These are phyloP conservation scores for Ustilago crameri DNA, from an alignment of 1,284 basidiomycete species.

Conservation along the genomic window DNA sequence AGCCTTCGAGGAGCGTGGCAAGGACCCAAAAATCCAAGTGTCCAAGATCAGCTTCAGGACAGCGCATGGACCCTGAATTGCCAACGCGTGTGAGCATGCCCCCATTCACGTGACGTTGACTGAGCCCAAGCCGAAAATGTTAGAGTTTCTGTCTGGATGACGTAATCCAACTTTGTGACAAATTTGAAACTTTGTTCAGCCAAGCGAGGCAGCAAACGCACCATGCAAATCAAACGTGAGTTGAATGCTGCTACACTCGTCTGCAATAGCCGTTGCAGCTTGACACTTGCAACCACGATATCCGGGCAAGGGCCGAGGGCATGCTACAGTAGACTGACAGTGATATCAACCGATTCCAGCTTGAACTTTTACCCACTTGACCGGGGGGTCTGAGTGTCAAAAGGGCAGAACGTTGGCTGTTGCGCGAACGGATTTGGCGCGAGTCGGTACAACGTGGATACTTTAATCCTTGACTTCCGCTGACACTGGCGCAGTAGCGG, in stretches of 20 bases:
- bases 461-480: no score
- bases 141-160: constrained; percentile 9
- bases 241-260: no score
- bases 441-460: no score
- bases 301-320: constrained; percentile 13
- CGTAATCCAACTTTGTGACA: constrained; percentile 19
- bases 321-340: no score
- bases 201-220: neutral
- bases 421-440: no score
- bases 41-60: neutral
- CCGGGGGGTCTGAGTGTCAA: no score
- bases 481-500: no score
- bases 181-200: constrained; percentile 5
- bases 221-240: no score
- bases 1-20: constrained; percentile 14
- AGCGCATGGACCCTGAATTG: constrained; percentile 8
- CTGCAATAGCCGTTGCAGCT: no score
- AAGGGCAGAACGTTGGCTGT: no score
- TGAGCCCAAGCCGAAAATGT: neutral
- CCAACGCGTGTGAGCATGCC: constrained; percentile 11
- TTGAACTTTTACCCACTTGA: no score
- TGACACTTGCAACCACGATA: neutral
- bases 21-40: neutral
- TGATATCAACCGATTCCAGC: no score
- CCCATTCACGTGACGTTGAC: constrained; percentile 16